Percentiles rank a stretch among this genome's conserved stretches.
These are phyloP conservation scores for Thelonectria discophora DNA, from an alignment of 2,329 filamentous ascomycete species.

Conservation along the genomic window DNA sequence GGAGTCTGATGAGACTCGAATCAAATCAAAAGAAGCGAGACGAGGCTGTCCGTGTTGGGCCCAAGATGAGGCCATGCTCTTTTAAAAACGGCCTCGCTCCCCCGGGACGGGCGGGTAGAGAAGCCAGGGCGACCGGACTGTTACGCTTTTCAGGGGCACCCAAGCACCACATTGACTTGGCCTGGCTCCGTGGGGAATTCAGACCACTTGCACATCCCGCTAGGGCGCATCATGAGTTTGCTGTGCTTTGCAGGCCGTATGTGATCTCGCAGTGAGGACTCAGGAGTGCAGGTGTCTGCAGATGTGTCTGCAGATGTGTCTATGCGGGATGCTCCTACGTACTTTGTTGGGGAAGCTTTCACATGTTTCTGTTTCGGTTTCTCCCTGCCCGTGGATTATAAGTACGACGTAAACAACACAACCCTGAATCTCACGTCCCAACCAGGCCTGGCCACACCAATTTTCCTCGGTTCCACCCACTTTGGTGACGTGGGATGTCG, in stretches of 20 bases:
- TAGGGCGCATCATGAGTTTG: neutral
- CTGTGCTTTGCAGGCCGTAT: neutral
- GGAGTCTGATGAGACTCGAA: neutral
- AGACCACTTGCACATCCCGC: neutral
- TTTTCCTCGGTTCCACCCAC: conserved; percentile 1
- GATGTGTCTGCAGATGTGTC: neutral
- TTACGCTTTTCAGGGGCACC: neutral
- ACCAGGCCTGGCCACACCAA: conserved; percentile 1
- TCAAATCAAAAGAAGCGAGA: neutral
- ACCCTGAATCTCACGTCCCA: neutral
- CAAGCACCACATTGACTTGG: no score
- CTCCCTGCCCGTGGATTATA: no score
- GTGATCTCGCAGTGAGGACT: neutral
- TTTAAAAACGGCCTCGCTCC: neutral
- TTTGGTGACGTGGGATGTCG: conserved; percentile 5
- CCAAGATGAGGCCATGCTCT: conserved; percentile 22
- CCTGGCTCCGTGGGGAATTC: neutral
- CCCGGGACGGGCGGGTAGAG: conserved; percentile 2
- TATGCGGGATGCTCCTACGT: no score
- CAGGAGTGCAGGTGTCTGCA: no score
- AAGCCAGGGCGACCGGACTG: neutral
- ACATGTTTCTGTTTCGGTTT: no score
- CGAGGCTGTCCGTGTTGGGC: conserved; percentile 15
- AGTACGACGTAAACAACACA: neutral
- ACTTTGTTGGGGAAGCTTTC: no score